Percentiles rank a stretch among this genome's conserved stretches.
These are phyloP conservation scores for Allantophomopsis lycopodina DNA, from an alignment of 2,329 filamentous ascomycete genomes.

Conservation along the genomic window DNA sequence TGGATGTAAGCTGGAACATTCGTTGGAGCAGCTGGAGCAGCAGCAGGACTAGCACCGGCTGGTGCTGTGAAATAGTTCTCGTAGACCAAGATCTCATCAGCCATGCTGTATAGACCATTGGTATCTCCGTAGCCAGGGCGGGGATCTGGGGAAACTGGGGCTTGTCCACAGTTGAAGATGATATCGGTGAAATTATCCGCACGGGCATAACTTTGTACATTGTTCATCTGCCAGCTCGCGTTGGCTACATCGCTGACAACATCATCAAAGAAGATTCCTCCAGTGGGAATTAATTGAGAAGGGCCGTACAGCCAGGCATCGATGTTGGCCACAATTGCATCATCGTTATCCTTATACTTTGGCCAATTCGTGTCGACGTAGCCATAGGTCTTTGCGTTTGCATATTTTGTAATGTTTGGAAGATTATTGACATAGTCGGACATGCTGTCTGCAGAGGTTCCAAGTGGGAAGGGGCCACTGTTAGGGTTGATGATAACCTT, in stretches of 20 bases:
- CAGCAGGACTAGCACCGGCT: neutral
- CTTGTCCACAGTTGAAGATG: constrained; percentile 1
- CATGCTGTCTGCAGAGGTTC: neutral
- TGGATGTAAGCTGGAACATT: neutral
- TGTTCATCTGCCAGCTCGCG: neutral
- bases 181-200: constrained; percentile 1
- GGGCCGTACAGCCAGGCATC: neutral
- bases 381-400: constrained; percentile 1
- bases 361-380: constrained; percentile 2
- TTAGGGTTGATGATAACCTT: constrained; percentile 11
- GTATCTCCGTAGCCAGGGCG: neutral
- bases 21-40: neutral
- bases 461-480: constrained; percentile 10
- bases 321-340: neutral
- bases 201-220: neutral
- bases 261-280: constrained; percentile 2
- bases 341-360: neutral
- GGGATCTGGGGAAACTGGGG: neutral
- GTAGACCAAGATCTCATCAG: neutral
- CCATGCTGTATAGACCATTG: neutral
- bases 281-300: neutral
- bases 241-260: neutral
- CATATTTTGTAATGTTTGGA: neutral
- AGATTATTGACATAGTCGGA: neutral
- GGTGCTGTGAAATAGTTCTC: neutral